Conservation (phyloP, 2,329 filamentous ascomycete genomes). For the Colletotrichum euphorbiae region DNA sequence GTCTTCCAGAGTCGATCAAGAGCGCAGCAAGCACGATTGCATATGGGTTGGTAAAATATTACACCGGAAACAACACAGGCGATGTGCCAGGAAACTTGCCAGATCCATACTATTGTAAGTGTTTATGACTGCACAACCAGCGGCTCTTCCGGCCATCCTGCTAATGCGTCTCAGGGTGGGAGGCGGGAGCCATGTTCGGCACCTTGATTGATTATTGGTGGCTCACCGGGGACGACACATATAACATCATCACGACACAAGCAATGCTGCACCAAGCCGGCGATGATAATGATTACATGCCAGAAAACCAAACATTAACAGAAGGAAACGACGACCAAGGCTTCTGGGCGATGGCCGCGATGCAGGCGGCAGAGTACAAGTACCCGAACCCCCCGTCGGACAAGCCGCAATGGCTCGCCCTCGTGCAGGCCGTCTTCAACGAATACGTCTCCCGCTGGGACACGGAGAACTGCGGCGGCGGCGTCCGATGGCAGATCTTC, state of each 20-base stretch:
- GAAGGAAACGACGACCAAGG: conserved; percentile 81
- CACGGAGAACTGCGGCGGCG: conserved; percentile 72
- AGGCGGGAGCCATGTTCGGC: conserved; percentile 78
- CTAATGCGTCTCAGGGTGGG: conserved; percentile 67
- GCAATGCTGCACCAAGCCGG: conserved; percentile 72
- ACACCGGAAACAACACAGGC: conserved; percentile 68
- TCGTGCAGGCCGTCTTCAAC: conserved; percentile 85
- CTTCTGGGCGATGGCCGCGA: conserved; percentile 85
- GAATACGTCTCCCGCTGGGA: conserved; percentile 82
- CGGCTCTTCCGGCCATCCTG: conserved; percentile 53
- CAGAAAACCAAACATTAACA: conserved; percentile 70
- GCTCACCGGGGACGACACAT: conserved; percentile 74
- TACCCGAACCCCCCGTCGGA: conserved; percentile 75
- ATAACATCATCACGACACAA: conserved; percentile 69
- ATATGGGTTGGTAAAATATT: conserved; percentile 52
- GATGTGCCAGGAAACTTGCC: conserved; percentile 69
- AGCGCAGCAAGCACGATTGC: conserved; percentile 51
- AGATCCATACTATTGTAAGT: conserved; percentile 63
- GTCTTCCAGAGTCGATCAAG: conserved; percentile 49
- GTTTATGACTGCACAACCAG: conserved; percentile 40
- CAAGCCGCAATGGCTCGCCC: conserved; percentile 78
- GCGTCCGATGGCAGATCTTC: conserved; percentile 88
- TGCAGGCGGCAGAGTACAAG: conserved; percentile 81
- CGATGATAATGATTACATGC: conserved; percentile 71
- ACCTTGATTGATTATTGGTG: conserved; percentile 79